Conservation (phyloP, 176 grass and related monocot species). For the Hsuehochloa calcarea region DNA sequence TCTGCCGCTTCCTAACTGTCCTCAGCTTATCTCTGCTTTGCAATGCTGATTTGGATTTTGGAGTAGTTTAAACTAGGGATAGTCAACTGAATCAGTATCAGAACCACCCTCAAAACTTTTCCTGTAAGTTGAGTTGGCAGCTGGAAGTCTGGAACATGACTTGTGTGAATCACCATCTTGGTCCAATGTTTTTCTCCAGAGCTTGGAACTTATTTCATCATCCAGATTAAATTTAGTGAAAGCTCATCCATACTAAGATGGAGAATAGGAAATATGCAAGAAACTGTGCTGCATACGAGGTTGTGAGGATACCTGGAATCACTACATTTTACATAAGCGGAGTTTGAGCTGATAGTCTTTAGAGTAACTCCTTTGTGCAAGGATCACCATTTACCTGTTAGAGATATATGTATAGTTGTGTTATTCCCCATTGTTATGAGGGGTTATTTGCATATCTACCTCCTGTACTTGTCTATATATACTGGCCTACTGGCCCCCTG, state of each 20-base stretch:
- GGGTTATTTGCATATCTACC: too few species aligned
- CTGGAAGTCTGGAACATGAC: not conserved
- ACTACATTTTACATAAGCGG: not conserved
- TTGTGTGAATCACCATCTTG: not conserved
- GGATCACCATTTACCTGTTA: not conserved
- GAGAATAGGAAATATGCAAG: not conserved
- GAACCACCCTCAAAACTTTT: not conserved
- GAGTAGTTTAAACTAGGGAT: not conserved
- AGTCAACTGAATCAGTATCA: not conserved
- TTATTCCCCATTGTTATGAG: too few species aligned
- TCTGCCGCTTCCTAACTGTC: not conserved
- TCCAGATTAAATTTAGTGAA: not conserved
- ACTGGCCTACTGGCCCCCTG: too few species aligned
- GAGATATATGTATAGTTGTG: too few species aligned
- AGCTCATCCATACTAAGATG: not conserved
- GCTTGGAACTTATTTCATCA: not conserved
- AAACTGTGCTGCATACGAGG: not conserved
- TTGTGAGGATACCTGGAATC: not conserved
- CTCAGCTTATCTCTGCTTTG: not conserved
- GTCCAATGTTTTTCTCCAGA: not conserved
- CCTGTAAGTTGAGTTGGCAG: not conserved
- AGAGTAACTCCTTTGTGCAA: slow-evolving; percentile 7
- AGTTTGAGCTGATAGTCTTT: not conserved
- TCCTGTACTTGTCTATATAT: too few species aligned
- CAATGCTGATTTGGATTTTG: not conserved